Base-by-base conservation (phyloP, 2,329 filamentous ascomycete species). In the Hypoxylon sp. region DNA sequence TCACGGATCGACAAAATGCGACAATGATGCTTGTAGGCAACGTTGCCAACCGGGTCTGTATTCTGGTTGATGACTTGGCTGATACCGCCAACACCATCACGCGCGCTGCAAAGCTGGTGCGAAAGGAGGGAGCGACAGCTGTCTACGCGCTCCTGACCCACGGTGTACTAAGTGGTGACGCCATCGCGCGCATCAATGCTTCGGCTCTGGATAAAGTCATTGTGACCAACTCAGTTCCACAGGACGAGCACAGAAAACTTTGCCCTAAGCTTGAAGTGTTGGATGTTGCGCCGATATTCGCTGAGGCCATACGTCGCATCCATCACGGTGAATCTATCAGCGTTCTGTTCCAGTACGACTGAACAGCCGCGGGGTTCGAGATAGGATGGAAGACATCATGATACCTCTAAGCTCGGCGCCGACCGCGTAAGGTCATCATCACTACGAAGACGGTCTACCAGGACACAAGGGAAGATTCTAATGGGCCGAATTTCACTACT, bases 321-420 rank as follows among this genome's bases (percentile, higher is more conserved):
- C 96, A 99, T 82, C 95, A 98, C 81, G 96, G 96, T 76, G 96
- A 99, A 84, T 97, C 94, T 77, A 97, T 99, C 82, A 97, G 94
- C 79, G 93, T 96, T 68, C 87, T 99, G 57, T 99, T 99, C 82
- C 91, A 94, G 79, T 92, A 93, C 81, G 91, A 93, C 79, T 94
- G 77, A 79, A 60, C 53, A 61, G 40, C 20, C 22, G 37, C 37
- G 14, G 33, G 42, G 49, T 55, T 49, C 27, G n/a, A 49, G 20
- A 58, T 44, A 44, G 14, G 60, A 67, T 35, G 51, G 37, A 49
- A 62, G 50, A 6, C 31, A 51, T 61, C 54, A 37, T 60, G 42
- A 37, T 60, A 35, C 49, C 20, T 14, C 49, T 20, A 37, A 50
- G 50, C 50, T 8, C 30, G 35, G 49, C 50, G 50, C 56, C 61